phyloP scores from a whole-genome alignment of 2,329 filamentous ascomycete genomes.

The Colletotrichum destructivum region DNA sequence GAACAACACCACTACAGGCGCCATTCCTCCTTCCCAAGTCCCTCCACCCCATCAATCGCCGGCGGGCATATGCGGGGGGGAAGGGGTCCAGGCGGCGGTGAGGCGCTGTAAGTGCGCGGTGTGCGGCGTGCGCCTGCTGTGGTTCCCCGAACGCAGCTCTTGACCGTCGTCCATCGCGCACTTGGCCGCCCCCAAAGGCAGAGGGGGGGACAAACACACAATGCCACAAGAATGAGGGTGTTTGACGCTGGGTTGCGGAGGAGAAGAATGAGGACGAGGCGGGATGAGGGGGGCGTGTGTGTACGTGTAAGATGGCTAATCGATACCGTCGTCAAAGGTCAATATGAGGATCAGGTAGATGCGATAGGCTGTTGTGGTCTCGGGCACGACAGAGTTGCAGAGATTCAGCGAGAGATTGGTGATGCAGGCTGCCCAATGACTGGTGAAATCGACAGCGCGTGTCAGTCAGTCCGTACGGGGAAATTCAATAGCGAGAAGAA shows the following conservation, averaged over 20 bases:
- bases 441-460: neutral
- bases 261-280: neutral
- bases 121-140: conserved; percentile 4
- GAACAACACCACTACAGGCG: neutral
- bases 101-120: conserved; percentile 15
- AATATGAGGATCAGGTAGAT: conserved; percentile 20
- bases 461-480: neutral
- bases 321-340: conserved; percentile 8
- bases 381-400: conserved; percentile 18
- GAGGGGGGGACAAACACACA: no score
- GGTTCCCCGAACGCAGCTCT: conserved; percentile 12
- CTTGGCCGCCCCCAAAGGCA: neutral
- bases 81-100: conserved; percentile 14
- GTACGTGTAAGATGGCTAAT: neutral
- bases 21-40: neutral
- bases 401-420: conserved; percentile 31
- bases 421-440: conserved; percentile 12
- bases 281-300: neutral
- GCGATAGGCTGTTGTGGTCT: conserved; percentile 26
- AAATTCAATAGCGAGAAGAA: neutral
- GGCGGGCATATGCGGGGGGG: conserved; percentile 17
- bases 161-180: neutral
- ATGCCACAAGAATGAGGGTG: neutral
- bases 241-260: neutral
- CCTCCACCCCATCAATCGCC: conserved; percentile 11